Evolutionary conservation across 2,329 filamentous ascomycete species (phyloP).

Genomic region (Alternaria hordeiaustralica): DNA sequence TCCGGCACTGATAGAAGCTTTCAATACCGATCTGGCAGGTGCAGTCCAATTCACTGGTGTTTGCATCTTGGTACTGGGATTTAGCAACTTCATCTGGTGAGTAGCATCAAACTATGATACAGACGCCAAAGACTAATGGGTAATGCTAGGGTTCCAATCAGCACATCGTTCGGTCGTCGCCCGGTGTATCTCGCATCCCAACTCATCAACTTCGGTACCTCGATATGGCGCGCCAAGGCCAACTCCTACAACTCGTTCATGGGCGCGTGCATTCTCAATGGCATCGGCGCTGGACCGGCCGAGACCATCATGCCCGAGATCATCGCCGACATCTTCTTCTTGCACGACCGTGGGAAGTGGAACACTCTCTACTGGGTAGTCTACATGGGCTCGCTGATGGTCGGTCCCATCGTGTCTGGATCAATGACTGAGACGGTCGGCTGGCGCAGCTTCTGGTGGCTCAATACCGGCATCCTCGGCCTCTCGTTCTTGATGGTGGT

Average conservation of each 20-base stretch:
- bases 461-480: slow-evolving; percentile 64
- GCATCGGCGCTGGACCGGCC: slow-evolving; percentile 66
- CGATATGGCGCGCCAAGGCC: slow-evolving; percentile 65
- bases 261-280: slow-evolving; percentile 68
- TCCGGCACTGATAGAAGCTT: slow-evolving; percentile 62
- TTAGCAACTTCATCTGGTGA: slow-evolving; percentile 67
- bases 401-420: slow-evolving; percentile 64
- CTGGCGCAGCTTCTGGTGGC: slow-evolving; percentile 71
- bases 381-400: slow-evolving; percentile 69
- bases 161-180: slow-evolving; percentile 62
- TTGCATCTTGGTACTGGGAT: slow-evolving; percentile 63
- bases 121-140: not conserved
- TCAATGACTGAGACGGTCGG: slow-evolving; percentile 65
- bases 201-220: slow-evolving; percentile 59
- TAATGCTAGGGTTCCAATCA: slow-evolving; percentile 59
- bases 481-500: slow-evolving; percentile 60
- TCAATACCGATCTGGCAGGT: slow-evolving; percentile 59
- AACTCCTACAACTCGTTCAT: slow-evolving; percentile 67
- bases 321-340: slow-evolving; percentile 70
- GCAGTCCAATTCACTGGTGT: slow-evolving; percentile 65
- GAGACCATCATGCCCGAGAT: slow-evolving; percentile 69
- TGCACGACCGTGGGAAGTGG: slow-evolving; percentile 69
- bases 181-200: slow-evolving; percentile 61
- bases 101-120: slow-evolving; percentile 5
- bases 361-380: slow-evolving; percentile 67